Conservation (phyloP, 139 green algal genomes). For the Coccomyxa sp. region DNA sequence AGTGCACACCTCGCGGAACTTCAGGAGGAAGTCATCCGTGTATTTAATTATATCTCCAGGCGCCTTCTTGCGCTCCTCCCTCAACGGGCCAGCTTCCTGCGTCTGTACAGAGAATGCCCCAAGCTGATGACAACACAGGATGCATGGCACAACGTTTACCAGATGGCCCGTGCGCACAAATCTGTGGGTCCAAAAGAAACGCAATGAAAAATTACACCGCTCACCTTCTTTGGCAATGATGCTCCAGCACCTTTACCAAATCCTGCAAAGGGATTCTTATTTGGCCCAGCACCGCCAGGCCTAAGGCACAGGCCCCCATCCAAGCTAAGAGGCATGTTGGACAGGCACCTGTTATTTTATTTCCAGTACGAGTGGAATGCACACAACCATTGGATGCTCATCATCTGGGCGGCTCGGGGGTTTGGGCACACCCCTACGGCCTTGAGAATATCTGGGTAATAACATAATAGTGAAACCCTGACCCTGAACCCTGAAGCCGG, state of each 20-base stretch:
- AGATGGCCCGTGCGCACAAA: too few relatives aligned
- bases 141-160: too few relatives aligned
- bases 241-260: slow-evolving; percentile 69
- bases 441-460: too few relatives aligned
- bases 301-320: slow-evolving; percentile 32
- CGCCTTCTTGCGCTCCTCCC: slow-evolving; percentile 6
- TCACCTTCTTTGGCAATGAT: slow-evolving; percentile 55
- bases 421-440: too few relatives aligned
- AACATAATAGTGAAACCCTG: too few relatives aligned
- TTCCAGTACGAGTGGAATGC: too few relatives aligned
- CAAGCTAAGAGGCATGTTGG: too few relatives aligned
- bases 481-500: too few relatives aligned
- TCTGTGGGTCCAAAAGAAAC: neutral
- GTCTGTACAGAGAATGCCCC: neutral
- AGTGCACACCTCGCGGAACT: slow-evolving; percentile 12
- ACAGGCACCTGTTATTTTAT: too few relatives aligned
- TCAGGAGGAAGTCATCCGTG: slow-evolving; percentile 13
- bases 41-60: slow-evolving; percentile 25
- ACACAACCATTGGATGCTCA: too few relatives aligned
- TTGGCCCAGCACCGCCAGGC: slow-evolving; percentile 38
- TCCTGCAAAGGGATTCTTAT: slow-evolving; percentile 60
- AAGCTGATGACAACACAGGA: neutral
- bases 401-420: too few relatives aligned
- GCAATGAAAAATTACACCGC: neutral
- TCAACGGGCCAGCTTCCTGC: neutral